Conservation (phyloP, 1,284 basidiomycete genomes). For the Athelia psychrophila region DNA sequence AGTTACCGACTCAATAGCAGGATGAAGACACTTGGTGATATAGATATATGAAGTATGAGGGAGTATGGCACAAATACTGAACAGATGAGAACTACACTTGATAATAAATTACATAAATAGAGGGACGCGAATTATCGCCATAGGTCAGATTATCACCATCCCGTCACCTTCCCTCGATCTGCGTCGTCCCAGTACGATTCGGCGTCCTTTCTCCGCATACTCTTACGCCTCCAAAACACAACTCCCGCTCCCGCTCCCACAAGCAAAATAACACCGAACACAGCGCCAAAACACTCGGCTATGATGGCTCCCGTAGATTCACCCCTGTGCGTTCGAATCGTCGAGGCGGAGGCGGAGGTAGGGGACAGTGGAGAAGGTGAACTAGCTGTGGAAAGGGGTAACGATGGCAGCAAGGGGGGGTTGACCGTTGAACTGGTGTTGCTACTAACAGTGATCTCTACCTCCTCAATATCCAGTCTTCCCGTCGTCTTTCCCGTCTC, state of each 20-base stretch:
- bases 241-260: not conserved
- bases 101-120: too few relatives aligned
- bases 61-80: not conserved
- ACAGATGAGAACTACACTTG: not conserved
- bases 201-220: not conserved
- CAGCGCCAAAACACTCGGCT: not conserved
- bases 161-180: not conserved
- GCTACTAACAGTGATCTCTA: not conserved
- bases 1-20: too few relatives aligned
- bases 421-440: not conserved
- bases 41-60: not conserved
- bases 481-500: not conserved
- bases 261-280: not conserved
- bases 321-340: not conserved
- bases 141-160: not conserved
- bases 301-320: not conserved
- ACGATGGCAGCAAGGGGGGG: not conserved
- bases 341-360: not conserved
- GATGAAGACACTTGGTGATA: not conserved
- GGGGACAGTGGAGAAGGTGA: not conserved
- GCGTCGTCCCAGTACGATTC: not conserved
- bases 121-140: too few relatives aligned
- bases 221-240: not conserved
- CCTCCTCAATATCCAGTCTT: not conserved
- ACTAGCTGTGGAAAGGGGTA: not conserved